Base-by-base conservation (phyloP, 106 monocot genomes). In the Gastrodia elata region DNA sequence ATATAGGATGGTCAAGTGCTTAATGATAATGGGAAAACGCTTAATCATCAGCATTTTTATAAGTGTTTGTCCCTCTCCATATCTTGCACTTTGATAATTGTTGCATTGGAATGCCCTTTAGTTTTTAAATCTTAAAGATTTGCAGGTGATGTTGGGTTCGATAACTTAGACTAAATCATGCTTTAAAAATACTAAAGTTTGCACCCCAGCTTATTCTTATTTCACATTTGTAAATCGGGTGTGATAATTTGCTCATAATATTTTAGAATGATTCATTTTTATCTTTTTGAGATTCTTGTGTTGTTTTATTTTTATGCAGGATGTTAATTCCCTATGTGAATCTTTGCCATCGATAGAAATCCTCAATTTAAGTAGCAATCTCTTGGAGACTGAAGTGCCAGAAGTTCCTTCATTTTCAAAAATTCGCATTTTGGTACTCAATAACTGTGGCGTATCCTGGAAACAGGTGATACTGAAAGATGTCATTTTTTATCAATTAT, bases 381-480 rank as follows among this genome's bases (percentile, higher is more conserved):
- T 72, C 20, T 75, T 98, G 81, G 82, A 83, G 34, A 11, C 30
- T 72, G 83, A 87, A 33, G 56, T 83, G 52, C 61, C 73, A 25
- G 71, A 71, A 30, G 76, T 88, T 84, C 77, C 80, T 38, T 83
- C 77, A 58, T 78, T 88, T 20, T 57, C 80, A 76, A 81, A 39
- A 33, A 84, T 97, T 65, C 88, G 77, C 25, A 55, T 85, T 71
- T 83, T 97, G 76, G 90, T 97, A 68, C 90, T 97, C n/a, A 97
- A 93, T 74, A 79, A 88, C 68, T 97, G 93, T 49, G 77, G 86
- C 57, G 65, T 91, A 26, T 80, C 93, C 36, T 97, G 97, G 92
- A 77, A 90, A 80, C 71, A 84, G 90, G 97, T 93, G 74, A 35
- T 34, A 20, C 15, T 56, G 20, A 48, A 70, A 57, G 39, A 43